Conservation (phyloP, 257 asterid species). For the Ehretia macrophylla region DNA sequence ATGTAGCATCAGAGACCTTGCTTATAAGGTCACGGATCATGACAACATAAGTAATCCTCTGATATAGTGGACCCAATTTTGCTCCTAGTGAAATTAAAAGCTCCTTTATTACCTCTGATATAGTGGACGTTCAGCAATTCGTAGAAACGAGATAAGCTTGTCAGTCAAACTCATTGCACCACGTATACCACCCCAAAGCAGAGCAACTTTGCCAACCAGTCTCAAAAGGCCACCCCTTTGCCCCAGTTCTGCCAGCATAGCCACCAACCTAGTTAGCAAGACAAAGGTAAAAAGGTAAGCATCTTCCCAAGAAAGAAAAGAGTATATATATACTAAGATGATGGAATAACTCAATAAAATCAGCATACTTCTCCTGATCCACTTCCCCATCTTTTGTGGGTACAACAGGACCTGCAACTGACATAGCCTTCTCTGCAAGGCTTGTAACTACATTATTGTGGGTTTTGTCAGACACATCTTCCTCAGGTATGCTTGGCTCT, state of each 20-base stretch:
- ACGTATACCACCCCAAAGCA: conserved; percentile 98
- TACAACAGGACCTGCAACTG: conserved; percentile 92
- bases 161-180: conserved; percentile 92
- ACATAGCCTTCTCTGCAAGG: conserved; percentile 95
- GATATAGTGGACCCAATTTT: too few species aligned
- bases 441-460: conserved; percentile 61
- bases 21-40: too few species aligned
- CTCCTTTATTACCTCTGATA: conserved; percentile 52
- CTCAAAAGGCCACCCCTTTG: conserved; percentile 84
- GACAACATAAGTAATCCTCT: too few species aligned
- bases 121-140: conserved; percentile 77
- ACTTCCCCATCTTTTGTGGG: conserved; percentile 83
- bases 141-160: conserved; percentile 81
- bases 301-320: conserved; percentile 19
- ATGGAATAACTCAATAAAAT: conserved; percentile 1
- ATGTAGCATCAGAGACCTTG: too few species aligned
- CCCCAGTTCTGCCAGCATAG: conserved; percentile 86
- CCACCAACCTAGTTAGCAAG: conserved; percentile 54
- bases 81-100: too few species aligned
- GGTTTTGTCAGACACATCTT: conserved; percentile 33
- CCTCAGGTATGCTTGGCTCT: conserved; percentile 30
- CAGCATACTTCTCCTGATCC: conserved; percentile 83
- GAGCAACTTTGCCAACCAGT: conserved; percentile 74
- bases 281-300: conserved; percentile 24
- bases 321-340: conserved; percentile 2